phyloP scores from a whole-genome alignment of 2,329 filamentous ascomycete species.

The Pochonia chlamydosporia region DNA sequence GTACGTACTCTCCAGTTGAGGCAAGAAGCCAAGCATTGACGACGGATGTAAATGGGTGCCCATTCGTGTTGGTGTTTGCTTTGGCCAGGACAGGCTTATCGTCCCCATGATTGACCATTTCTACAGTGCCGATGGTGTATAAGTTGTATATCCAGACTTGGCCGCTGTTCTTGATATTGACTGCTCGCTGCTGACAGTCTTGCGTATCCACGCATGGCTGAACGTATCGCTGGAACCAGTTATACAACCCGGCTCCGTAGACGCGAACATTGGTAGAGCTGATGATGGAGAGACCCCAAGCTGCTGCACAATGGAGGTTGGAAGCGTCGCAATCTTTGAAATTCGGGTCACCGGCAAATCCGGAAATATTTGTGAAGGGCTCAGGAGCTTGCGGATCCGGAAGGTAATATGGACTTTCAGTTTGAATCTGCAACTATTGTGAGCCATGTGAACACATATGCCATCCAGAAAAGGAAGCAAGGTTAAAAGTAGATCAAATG shows the following conservation, averaged over 20 bases:
- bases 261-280: not conserved
- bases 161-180: too few species aligned
- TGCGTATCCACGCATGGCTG: too few species aligned
- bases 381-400: constrained; percentile 14
- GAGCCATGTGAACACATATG: too few species aligned
- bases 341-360: constrained; percentile 1
- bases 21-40: constrained; percentile 1
- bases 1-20: not conserved
- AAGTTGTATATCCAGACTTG: too few species aligned
- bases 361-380: constrained; percentile 13
- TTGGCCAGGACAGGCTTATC: constrained; percentile 1
- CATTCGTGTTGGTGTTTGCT: not conserved
- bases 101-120: not conserved
- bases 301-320: not conserved
- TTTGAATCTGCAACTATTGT: too few species aligned
- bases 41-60: not conserved
- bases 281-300: not conserved
- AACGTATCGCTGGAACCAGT: not conserved
- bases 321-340: not conserved
- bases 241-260: not conserved
- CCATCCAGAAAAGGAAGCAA: too few species aligned
- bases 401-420: constrained; percentile 46
- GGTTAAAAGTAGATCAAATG: too few species aligned
- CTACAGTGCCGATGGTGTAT: too few species aligned
- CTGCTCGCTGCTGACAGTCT: too few species aligned